Percentiles rank a stretch among this genome's conserved stretches.
Conservation (phyloP, 2,329 filamentous ascomycete genomes). For the Diaporthe amygdali region DNA sequence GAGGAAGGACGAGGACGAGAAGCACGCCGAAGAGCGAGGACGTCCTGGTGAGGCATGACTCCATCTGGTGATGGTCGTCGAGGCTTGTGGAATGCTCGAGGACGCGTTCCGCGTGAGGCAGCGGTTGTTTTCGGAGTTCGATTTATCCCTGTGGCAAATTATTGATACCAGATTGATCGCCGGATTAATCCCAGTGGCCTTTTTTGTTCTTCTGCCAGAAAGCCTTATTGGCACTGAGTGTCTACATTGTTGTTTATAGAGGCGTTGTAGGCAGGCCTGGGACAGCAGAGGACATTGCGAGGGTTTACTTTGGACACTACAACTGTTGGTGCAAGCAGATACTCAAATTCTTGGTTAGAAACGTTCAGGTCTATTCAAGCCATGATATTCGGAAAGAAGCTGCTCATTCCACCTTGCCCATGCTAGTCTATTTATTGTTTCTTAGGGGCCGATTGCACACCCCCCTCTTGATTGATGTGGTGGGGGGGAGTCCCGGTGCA, state of each 20-base stretch:
- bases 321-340: too few species aligned
- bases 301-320: too few species aligned
- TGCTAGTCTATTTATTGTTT: too few species aligned
- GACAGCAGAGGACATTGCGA: background rate
- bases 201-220: background rate
- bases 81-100: too few species aligned
- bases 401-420: too few species aligned
- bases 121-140: background rate
- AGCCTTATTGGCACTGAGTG: background rate
- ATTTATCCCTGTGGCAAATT: background rate
- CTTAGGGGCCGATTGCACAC: too few species aligned
- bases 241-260: background rate
- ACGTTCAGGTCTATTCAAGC: too few species aligned
- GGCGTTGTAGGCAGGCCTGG: background rate
- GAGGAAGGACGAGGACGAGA: conserved; percentile 16
- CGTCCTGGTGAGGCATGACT: conserved; percentile 14
- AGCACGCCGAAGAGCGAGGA: conserved; percentile 2
- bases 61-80: conserved; percentile 9
- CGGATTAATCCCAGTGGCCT: too few species aligned
- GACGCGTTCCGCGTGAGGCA: background rate
- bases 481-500: too few species aligned
- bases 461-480: too few species aligned
- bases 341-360: too few species aligned
- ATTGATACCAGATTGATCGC: background rate
- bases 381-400: too few species aligned